Conservation (phyloP, 2,329 filamentous ascomycete genomes). For the Epichloe sibirici region DNA sequence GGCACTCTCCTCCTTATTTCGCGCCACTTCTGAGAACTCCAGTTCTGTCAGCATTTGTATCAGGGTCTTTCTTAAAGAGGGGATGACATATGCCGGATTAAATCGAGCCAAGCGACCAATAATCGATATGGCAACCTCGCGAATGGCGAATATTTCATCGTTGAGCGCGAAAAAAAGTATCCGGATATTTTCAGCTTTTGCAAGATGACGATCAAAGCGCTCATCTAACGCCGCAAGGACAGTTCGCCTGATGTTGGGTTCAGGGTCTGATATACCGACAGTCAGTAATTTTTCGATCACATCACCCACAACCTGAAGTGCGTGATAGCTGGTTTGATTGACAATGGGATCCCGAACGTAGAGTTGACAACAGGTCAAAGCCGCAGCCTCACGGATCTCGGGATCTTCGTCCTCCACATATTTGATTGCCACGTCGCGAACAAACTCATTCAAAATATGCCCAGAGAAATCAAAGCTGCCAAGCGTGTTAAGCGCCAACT, state of each 20-base stretch:
- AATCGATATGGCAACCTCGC: conserved; percentile 90
- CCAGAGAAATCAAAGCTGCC: conserved; percentile 96
- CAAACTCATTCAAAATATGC: conserved; percentile 94
- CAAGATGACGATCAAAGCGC: conserved; percentile 92
- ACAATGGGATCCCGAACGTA: conserved; percentile 96
- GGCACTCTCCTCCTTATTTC: conserved; percentile 93
- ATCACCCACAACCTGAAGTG: conserved; percentile 91
- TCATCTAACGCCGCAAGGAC: conserved; percentile 83
- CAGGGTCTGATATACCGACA: conserved; percentile 84
- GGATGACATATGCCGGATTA: conserved; percentile 96
- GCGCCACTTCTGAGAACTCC: conserved; percentile 85
- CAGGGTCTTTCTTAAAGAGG: conserved; percentile 83
- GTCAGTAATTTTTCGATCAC: conserved; percentile 95
- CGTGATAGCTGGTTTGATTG: conserved; percentile 93
- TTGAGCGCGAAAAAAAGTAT: conserved; percentile 92
- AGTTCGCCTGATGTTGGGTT: conserved; percentile 76
- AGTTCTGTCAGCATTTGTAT: conserved; percentile 95
- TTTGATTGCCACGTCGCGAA: conserved; percentile 93
- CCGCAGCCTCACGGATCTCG: conserved; percentile 85
- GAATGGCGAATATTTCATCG: conserved; percentile 83
- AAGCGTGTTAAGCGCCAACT: conserved; percentile 82
- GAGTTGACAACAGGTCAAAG: conserved; percentile 92
- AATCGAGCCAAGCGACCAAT: conserved; percentile 84
- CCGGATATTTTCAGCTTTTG: conserved; percentile 92
- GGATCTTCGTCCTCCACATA: conserved; percentile 95